Evolutionary conservation across 192 early-diverging fungal genomes (phyloP).

Genomic region (Backusella tarrabulga): DNA sequence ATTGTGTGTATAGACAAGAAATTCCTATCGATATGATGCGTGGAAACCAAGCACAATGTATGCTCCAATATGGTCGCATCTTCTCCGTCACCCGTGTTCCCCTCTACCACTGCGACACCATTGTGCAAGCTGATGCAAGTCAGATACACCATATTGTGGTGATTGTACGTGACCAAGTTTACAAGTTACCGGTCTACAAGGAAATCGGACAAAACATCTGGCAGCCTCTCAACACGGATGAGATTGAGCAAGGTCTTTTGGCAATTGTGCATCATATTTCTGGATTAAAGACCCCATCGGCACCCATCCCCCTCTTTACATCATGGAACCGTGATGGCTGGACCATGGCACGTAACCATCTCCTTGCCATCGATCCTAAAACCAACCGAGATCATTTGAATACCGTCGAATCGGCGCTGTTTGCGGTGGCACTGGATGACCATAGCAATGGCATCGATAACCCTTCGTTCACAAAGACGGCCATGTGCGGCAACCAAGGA

Average conservation of each 20-base stretch:
- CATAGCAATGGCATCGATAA: conserved; percentile 40
- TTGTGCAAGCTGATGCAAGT: conserved; percentile 50
- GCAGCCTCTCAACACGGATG: conserved; percentile 53
- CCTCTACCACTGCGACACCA: conserved; percentile 68
- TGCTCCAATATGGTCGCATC: conserved; percentile 80
- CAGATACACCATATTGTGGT: conserved; percentile 61
- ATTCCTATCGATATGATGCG: conserved; percentile 64
- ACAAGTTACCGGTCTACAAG: conserved; percentile 66
- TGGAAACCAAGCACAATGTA: conserved; percentile 68
- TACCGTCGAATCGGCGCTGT: conserved; percentile 70
- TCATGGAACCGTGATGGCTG: conserved; percentile 82
- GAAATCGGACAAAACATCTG: conserved; percentile 48
- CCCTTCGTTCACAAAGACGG: conserved; percentile 40
- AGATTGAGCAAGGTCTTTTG: conserved; percentile 55
- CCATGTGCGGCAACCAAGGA: conserved; percentile 53
- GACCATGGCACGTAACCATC: conserved; percentile 66
- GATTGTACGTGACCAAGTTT: conserved; percentile 77
- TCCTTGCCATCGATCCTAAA: conserved; percentile 55
- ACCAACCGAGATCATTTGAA: conserved; percentile 57
- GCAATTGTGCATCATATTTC: background rate
- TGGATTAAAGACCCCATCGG: conserved; percentile 34
- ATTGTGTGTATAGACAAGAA: conserved; percentile 31
- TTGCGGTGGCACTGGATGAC: conserved; percentile 79
- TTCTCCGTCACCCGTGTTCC: conserved; percentile 87
- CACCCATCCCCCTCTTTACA: conserved; percentile 70